A percentile compares a stretch with the other conserved stretches of the same genome.
Evolutionary conservation across 2,329 filamentous ascomycete genomes (phyloP).

Genomic region (Diaporthe helianthi): DNA sequence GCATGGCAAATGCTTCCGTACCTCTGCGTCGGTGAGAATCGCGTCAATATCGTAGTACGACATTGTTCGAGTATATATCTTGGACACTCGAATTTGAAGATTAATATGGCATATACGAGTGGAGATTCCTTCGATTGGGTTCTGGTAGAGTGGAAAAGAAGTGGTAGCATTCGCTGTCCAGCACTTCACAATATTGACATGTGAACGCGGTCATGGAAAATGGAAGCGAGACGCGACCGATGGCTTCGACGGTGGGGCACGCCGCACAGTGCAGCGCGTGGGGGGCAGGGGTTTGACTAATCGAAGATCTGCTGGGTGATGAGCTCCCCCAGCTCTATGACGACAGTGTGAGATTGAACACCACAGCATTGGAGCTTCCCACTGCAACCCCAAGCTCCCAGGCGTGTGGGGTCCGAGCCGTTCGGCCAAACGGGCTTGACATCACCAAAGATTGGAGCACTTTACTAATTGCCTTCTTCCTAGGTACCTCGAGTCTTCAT

Average conservation of each 20-base stretch:
- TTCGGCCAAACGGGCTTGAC: conserved; percentile 29
- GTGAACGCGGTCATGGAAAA: conserved; percentile 27
- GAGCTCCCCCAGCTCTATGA: conserved; percentile 14
- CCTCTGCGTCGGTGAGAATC: conserved; percentile 85
- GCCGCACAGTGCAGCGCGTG: not conserved
- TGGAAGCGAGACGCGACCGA: conserved; percentile 22
- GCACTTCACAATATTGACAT: conserved; percentile 1
- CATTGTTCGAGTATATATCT: conserved; percentile 48
- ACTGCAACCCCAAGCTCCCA: conserved; percentile 34
- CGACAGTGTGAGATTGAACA: conserved; percentile 19
- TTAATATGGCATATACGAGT: not conserved
- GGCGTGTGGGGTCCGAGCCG: conserved; percentile 19
- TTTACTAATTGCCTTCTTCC: conserved; percentile 17
- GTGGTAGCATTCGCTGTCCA: not conserved
- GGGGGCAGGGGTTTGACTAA: not conserved
- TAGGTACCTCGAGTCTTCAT: not conserved
- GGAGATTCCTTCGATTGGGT: not conserved
- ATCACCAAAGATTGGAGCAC: conserved; percentile 19
- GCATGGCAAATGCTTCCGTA: conserved; percentile 42
- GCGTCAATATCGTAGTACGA: conserved; percentile 87
- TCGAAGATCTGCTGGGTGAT: not conserved
- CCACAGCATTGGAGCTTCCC: conserved; percentile 26
- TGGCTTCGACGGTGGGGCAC: not conserved
- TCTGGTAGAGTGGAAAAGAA: not conserved
- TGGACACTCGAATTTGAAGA: not conserved